A percentile compares a stretch with the other conserved stretches of the same genome.
These are phyloP conservation scores for Blumeriella jaapii DNA, from an alignment of 2,329 filamentous ascomycete genomes.

Conservation along the genomic window DNA sequence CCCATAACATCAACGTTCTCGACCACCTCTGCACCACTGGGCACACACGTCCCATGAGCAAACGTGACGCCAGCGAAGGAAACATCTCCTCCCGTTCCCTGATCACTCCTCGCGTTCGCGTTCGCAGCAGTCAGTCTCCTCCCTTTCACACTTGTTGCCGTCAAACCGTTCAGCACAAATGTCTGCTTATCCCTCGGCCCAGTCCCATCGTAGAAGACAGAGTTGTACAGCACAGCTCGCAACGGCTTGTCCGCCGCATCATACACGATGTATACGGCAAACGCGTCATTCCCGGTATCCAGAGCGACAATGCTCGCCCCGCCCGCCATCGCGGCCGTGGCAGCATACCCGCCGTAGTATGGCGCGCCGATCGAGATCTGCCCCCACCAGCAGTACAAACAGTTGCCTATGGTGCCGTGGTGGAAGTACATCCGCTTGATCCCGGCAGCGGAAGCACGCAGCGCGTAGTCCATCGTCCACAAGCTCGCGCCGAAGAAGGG, in stretches of 20 bases:
- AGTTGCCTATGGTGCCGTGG: slow-evolving; percentile 22
- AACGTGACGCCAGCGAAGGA: slow-evolving; percentile 37
- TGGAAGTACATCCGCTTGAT: slow-evolving; percentile 24
- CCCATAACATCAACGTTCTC: slow-evolving; percentile 28
- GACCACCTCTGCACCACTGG: slow-evolving; percentile 31
- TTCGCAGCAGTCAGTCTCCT: slow-evolving; percentile 30
- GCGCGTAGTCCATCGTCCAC: slow-evolving; percentile 23
- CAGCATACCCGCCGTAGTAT: slow-evolving; percentile 24
- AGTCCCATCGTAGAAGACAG: slow-evolving; percentile 18
- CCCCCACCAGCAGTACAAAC: slow-evolving; percentile 28
- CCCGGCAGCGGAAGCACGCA: slow-evolving; percentile 12
- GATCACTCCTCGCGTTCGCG: slow-evolving; percentile 34
- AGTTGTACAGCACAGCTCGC: slow-evolving; percentile 20
- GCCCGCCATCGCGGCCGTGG: slow-evolving; percentile 18
- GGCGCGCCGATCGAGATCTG: slow-evolving; percentile 19
- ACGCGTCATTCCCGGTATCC: slow-evolving; percentile 15
- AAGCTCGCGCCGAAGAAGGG: slow-evolving; percentile 23
- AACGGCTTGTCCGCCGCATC: slow-evolving; percentile 9
- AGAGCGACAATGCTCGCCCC: slow-evolving; percentile 17
- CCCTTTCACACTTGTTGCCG: slow-evolving; percentile 8
- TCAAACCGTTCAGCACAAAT: slow-evolving; percentile 18
- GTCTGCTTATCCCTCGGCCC: slow-evolving; percentile 15
- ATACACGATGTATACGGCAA: slow-evolving; percentile 20
- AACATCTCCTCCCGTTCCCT: slow-evolving; percentile 28
- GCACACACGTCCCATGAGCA: slow-evolving; percentile 33